Percentiles rank a stretch among this genome's conserved stretches.
Evolutionary conservation across 495 filamentous ascomycete species (phyloP).

Genomic region (Podospora tetraspora): DNA sequence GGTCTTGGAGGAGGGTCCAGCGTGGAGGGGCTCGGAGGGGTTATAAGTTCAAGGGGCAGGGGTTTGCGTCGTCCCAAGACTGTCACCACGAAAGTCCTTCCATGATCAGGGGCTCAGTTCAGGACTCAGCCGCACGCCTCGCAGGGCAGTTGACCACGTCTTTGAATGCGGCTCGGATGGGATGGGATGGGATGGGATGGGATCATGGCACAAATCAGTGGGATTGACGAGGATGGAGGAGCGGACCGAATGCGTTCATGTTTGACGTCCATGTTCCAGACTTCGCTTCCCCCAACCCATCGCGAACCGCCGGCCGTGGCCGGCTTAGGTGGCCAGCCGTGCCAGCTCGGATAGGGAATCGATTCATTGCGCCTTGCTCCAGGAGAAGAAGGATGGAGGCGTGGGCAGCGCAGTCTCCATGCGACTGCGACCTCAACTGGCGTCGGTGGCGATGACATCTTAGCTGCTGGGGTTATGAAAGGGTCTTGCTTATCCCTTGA

Average conservation of each 20-base stretch:
- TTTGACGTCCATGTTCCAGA: not conserved
- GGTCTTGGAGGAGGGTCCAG: not conserved
- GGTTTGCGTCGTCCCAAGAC: not conserved
- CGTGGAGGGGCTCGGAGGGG: constrained; percentile 10
- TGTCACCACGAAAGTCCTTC: not conserved
- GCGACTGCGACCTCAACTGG: not conserved
- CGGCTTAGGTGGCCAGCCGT: not conserved
- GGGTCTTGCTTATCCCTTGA: not conserved
- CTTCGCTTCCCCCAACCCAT: not conserved
- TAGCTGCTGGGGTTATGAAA: not conserved
- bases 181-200: not conserved
- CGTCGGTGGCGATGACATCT: not conserved
- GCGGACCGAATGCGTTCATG: not conserved
- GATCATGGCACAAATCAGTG: not conserved
- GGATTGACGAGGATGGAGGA: not conserved
- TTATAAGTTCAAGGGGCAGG: not conserved
- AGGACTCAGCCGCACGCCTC: constrained; percentile 8
- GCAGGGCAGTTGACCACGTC: not conserved
- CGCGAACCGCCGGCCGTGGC: not conserved
- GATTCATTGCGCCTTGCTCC: not conserved
- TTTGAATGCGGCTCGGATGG: not conserved
- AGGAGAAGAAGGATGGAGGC: not conserved
- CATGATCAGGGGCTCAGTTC: not conserved
- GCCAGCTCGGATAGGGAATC: not conserved
- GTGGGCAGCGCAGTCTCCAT: not conserved